phyloP scores from a whole-genome alignment of 495 filamentous ascomycete species.

The Halenospora varia region DNA sequence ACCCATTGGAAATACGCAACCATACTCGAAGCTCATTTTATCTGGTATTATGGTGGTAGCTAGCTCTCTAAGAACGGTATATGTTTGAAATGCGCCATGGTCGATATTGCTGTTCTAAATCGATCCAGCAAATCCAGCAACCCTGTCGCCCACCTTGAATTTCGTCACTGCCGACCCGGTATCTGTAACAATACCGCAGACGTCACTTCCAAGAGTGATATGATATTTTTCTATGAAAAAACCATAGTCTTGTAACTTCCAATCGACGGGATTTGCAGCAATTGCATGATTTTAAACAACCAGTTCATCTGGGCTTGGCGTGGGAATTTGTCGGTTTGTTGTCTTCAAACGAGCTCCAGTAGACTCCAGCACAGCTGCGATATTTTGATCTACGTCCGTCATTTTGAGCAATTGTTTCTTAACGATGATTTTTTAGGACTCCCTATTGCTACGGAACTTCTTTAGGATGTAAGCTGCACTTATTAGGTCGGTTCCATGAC shows the following conservation, averaged over 20 bases:
- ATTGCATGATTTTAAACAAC: constrained; percentile 14
- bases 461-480: too few relatives aligned
- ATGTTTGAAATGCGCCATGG: constrained; percentile 46
- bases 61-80: constrained; percentile 35
- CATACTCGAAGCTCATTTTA: constrained; percentile 63
- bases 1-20: constrained; percentile 64
- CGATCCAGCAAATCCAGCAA: constrained; percentile 32
- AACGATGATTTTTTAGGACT: too few relatives aligned
- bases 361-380: constrained; percentile 6
- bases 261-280: constrained; percentile 12
- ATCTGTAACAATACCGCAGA: constrained; percentile 46
- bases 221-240: constrained; percentile 35
- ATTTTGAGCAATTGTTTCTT: too few relatives aligned
- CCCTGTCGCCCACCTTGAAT: constrained; percentile 45
- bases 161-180: constrained; percentile 39
- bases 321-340: constrained; percentile 3
- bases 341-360: constrained; percentile 1
- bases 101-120: constrained; percentile 38
- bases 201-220: constrained; percentile 47
- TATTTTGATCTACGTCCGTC: too few relatives aligned
- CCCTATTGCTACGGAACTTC: too few relatives aligned
- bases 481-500: too few relatives aligned
- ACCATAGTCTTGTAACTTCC: constrained; percentile 13
- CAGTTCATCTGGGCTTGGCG: constrained; percentile 4
- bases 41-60: constrained; percentile 34